These are phyloP conservation scores for Colletotrichum camelliae DNA, from an alignment of 2,329 filamentous ascomycete species.

Conservation along the genomic window DNA sequence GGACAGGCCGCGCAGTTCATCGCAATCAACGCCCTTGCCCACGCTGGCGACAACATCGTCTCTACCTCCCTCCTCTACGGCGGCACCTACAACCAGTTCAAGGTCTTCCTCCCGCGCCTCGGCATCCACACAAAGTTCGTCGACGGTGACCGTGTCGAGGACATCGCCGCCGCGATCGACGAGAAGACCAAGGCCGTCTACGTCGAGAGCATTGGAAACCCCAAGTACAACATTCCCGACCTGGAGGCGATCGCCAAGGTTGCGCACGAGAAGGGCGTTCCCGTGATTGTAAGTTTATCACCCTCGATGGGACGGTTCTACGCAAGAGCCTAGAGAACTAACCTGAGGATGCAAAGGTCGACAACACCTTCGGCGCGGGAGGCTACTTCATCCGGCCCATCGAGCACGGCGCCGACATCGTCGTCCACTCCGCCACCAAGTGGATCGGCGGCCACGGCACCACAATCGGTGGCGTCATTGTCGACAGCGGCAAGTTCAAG, in stretches of 20 bases:
- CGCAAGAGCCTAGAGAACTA: background rate
- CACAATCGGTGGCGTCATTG: conserved; percentile 83
- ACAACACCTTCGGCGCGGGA: conserved; percentile 95
- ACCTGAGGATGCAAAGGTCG: conserved; percentile 54
- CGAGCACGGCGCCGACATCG: conserved; percentile 89
- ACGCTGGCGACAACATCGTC: conserved; percentile 90
- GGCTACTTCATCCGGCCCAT: conserved; percentile 89
- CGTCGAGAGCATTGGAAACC: conserved; percentile 92
- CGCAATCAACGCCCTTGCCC: conserved; percentile 81
- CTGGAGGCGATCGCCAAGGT: conserved; percentile 85
- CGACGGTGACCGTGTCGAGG: conserved; percentile 77
- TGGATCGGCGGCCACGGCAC: conserved; percentile 98
- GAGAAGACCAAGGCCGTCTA: conserved; percentile 94
- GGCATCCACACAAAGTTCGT: conserved; percentile 91
- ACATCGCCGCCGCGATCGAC: conserved; percentile 84
- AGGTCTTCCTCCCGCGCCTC: conserved; percentile 85
- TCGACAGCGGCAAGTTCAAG: conserved; percentile 92
- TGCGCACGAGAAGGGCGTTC: conserved; percentile 72
- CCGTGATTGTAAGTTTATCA: conserved; percentile 58
- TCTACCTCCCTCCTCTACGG: conserved; percentile 91
- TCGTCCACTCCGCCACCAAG: conserved; percentile 93
- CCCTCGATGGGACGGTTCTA: background rate
- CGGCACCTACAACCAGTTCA: conserved; percentile 97
- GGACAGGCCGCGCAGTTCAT: conserved; percentile 95
- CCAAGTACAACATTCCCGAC: conserved; percentile 90